Evolutionary conservation across 306 rosid species (phyloP).

Genomic region (Pterocarpus santalinus): DNA sequence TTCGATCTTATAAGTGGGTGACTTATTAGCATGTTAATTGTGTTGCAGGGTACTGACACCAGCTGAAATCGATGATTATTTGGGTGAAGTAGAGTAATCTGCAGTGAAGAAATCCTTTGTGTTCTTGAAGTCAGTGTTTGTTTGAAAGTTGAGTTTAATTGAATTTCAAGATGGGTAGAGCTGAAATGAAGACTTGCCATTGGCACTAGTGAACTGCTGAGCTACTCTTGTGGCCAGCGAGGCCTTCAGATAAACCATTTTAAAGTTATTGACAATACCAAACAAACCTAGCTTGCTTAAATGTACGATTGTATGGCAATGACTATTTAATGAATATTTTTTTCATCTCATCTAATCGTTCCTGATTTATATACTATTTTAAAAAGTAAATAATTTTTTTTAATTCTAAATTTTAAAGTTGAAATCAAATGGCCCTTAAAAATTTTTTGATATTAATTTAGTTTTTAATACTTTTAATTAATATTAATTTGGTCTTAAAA

Average conservation of each 20-base stretch:
- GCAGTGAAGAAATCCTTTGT: conserved; percentile 32
- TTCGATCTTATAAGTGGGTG: not conserved
- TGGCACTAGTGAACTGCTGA: conserved; percentile 42
- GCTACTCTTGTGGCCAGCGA: conserved; percentile 40
- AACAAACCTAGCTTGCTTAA: conserved; percentile 36
- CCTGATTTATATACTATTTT: not conserved
- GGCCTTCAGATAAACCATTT: conserved; percentile 36
- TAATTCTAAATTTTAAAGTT: no score
- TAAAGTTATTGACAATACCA: conserved; percentile 17
- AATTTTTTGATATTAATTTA: no score
- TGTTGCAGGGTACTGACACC: conserved; percentile 92
- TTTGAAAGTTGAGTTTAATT: conserved; percentile 44
- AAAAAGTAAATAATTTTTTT: no score
- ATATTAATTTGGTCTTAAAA: no score
- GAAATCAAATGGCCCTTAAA: no score
- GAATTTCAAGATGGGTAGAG: conserved; percentile 33
- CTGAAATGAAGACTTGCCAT: conserved; percentile 15
- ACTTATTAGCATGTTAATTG: conserved; percentile 31
- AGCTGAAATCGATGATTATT: conserved; percentile 93
- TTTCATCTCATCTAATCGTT: not conserved
- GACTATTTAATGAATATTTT: not conserved
- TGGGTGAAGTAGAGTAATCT: conserved; percentile 91
- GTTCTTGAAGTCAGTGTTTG: conserved; percentile 40
- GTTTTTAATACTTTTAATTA: no score
- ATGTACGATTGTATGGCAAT: conserved; percentile 9